phyloP scores from a whole-genome alignment of 2,329 filamentous ascomycete species.

The Monilinia laxa region DNA sequence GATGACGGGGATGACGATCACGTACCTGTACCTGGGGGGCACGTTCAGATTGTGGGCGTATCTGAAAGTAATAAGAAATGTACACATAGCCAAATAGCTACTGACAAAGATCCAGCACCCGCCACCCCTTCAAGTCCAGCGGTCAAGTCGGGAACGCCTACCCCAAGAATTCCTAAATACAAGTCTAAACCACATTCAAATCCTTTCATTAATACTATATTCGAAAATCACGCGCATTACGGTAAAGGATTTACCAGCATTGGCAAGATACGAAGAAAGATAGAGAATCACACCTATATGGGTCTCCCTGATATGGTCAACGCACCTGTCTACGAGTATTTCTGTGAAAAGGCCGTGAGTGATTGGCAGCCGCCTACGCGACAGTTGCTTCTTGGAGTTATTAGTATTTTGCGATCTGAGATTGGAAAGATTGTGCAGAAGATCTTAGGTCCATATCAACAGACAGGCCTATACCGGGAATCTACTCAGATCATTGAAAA shows the following conservation, averaged over 20 bases:
- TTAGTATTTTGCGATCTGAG: conserved; percentile 47
- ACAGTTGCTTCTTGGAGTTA: conserved; percentile 46
- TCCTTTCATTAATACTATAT: conserved; percentile 1
- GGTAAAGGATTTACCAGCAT: conserved; percentile 29
- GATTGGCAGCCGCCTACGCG: conserved; percentile 58
- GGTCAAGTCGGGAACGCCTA: not conserved
- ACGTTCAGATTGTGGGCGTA: not conserved
- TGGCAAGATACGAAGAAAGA: conserved; percentile 52
- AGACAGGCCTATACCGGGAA: conserved; percentile 25
- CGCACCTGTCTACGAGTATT: conserved; percentile 57
- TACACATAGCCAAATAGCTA: not conserved
- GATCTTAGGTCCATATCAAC: conserved; percentile 22
- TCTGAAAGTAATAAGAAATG: not conserved
- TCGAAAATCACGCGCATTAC: conserved; percentile 6
- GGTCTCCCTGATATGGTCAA: conserved; percentile 60
- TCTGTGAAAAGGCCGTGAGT: conserved; percentile 56
- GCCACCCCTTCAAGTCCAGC: not conserved
- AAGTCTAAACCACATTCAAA: not conserved
- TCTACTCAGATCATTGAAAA: conserved; percentile 23
- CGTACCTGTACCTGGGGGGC: not conserved
- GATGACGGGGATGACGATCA: conserved; percentile 20
- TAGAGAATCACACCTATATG: conserved; percentile 55
- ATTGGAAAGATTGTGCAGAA: conserved; percentile 35
- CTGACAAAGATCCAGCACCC: not conserved
- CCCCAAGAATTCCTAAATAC: not conserved